Base-by-base conservation (phyloP, 768 basidiomycete species). In the Mrakia frigida region DNA sequence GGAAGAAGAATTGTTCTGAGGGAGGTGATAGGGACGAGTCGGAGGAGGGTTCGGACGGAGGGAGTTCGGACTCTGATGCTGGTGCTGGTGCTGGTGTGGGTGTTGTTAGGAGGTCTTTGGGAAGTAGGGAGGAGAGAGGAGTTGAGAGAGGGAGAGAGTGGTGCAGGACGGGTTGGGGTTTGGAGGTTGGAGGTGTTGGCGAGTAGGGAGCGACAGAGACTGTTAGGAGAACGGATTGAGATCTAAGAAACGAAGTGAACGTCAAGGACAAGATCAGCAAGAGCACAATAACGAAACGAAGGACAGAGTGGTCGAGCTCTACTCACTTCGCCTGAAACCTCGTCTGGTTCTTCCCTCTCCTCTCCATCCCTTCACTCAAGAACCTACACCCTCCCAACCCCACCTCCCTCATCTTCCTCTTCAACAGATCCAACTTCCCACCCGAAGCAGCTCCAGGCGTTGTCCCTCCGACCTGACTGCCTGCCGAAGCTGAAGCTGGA, bases 251-350 rank as follows among this genome's bases (percentile, higher is more conserved):
- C 23, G 37, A 2, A 6, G 23, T 28, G 35, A 25, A 6, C 1
- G 63, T 46, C 0, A 3, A 50, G 13, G 13, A 10, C 0, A 5
- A 21, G 46, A 68, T 33, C 59, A 43, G 35, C 25, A 6, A 53
- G 23, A 16, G 25, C 10, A 33, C 14, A 23, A 10, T 13, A 25
- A 11, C 10, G 31, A 43, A 21, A 23, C 23, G n/a, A 25, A 31
- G 35, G 10, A 13, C 6, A 6, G 41, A 2, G 37, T 11, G 33
- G 46, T 25, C 16, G 53, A 46, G 31, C 13, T 11, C 31, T 31
- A 71, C 75, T n/a, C 25, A 76, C 75, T 76, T 76, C 35, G 70
- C 53, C 33, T 76, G 61, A 28, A 59, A 76, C 33, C 70, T 61
- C 43, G 70, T 76, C 75, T 76, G 37, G 31, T 76, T 76, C 46